Base-by-base conservation (phyloP, 441 rosid species). In the Dalechampia spathulata region DNA sequence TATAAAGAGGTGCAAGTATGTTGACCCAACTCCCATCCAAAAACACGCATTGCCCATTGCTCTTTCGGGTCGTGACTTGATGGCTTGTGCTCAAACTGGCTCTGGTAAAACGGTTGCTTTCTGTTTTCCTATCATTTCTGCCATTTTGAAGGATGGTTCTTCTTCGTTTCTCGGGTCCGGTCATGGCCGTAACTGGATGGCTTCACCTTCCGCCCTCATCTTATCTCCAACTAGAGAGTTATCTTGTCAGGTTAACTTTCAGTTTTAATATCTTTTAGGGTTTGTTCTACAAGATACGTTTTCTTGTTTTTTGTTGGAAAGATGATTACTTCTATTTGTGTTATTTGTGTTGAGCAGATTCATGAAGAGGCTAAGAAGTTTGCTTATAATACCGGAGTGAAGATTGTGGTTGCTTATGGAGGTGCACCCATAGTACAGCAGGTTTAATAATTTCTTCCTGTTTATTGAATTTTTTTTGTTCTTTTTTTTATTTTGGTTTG, bases 61-160 rank as follows among this genome's bases (percentile, higher is more conserved):
- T 2, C 38, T 78, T 25, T 77, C 77, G 10, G 83, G 86, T 4
- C 64, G 83, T 34, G 86, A 80, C 60, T 68, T 80, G 58, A 80
- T 80, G 86, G 86, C 83, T 32, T 75, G 81, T 52, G 83, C 83
- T 0, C 86, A 80, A 64, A 80, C 86, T 3, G 83, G 86, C 22
- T 77, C 78, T 2, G 85, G 85, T 0, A 80, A 80, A 60, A 77
- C 85, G 25, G 80, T 80, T 8, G 80, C 83, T 0, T 80, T 75
- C 45, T 80, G 83, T 42, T 73, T 78, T 37, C 86, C 83, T 21
- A 78, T 80, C 30, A 72, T 80, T 8, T 46, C 23, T 49, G 69
- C 69, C 67, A 58, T 80, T 59, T 23, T 72, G 55, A 45, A 41
- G 55, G 52, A 52, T 51, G 56, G 50, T 60, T 49, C 53, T 0